Conservation (phyloP, 169 alveolate genomes). For the Eimeria mitis region DNA sequence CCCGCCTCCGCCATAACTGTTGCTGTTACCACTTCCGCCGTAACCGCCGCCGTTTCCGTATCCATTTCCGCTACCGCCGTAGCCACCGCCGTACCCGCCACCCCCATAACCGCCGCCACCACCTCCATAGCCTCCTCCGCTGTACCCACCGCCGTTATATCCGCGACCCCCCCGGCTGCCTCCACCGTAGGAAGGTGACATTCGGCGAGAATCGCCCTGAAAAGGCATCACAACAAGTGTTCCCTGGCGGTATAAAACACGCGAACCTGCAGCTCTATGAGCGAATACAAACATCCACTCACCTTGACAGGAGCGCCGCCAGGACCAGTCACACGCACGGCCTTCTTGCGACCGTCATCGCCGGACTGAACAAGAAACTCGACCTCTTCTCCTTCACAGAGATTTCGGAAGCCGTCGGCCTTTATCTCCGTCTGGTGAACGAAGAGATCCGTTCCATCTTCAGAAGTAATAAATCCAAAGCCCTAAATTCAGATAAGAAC, state of each 20-base stretch:
- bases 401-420: slow-evolving; percentile 89
- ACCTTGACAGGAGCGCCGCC: slow-evolving; percentile 89
- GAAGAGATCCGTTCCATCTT: slow-evolving; percentile 89
- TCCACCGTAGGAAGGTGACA: slow-evolving; percentile 28
- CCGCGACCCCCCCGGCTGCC: slow-evolving; percentile 34
- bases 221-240: background rate
- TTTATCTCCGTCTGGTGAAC: slow-evolving; percentile 90
- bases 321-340: slow-evolving; percentile 90
- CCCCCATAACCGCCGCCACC: slow-evolving; percentile 71
- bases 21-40: slow-evolving; percentile 17
- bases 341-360: slow-evolving; percentile 88
- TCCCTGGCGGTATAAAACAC: background rate
- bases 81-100: slow-evolving; percentile 55
- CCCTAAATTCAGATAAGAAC: slow-evolving; percentile 83
- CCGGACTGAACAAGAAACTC: slow-evolving; percentile 86
- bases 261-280: background rate
- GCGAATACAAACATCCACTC: background rate
- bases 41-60: slow-evolving; percentile 18
- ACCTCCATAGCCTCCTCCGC: slow-evolving; percentile 25
- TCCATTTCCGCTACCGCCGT: slow-evolving; percentile 21
- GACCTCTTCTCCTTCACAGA: slow-evolving; percentile 88
- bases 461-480: slow-evolving; percentile 90
- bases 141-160: slow-evolving; percentile 17
- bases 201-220: slow-evolving; percentile 44
- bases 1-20: slow-evolving; percentile 69